phyloP scores from a whole-genome alignment of 257 asterid genomes.

The Jacaranda mimosifolia region DNA sequence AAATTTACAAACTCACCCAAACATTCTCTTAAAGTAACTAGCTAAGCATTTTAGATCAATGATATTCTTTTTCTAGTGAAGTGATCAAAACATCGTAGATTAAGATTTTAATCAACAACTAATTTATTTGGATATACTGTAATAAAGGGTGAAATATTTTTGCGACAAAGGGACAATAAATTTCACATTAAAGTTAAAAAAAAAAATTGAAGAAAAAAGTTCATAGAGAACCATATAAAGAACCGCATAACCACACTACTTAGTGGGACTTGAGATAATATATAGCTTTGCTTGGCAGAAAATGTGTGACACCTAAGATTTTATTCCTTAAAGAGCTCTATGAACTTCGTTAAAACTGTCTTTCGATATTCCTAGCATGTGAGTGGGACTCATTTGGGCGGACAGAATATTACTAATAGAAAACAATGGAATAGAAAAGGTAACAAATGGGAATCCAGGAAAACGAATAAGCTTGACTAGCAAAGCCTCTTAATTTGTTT shows the following conservation, averaged over 20 bases:
- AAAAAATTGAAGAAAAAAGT: background rate
- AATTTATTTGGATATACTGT: no score
- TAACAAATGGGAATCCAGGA: background rate
- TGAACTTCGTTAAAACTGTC: background rate
- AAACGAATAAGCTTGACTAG: background rate
- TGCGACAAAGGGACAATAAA: no score
- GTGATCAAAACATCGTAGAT: no score
- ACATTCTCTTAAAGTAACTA: background rate
- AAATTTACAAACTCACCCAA: background rate
- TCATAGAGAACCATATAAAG: background rate
- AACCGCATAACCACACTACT: background rate
- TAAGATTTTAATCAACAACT: no score
- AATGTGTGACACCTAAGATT: background rate
- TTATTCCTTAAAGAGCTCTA: constrained; percentile 1
- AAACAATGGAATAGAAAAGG: background rate
- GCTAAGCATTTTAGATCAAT: background rate
- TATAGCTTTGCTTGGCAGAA: background rate
- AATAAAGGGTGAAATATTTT: background rate
- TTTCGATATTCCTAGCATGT: constrained; percentile 5
- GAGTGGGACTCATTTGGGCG: background rate
- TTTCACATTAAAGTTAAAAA: no score
- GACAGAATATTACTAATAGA: background rate
- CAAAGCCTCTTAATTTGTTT: background rate
- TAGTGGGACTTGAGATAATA: background rate
- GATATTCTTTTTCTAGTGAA: background rate